Evolutionary conservation across 129 eudicot species (phyloP).

Genomic region (Flaveria linearis): DNA sequence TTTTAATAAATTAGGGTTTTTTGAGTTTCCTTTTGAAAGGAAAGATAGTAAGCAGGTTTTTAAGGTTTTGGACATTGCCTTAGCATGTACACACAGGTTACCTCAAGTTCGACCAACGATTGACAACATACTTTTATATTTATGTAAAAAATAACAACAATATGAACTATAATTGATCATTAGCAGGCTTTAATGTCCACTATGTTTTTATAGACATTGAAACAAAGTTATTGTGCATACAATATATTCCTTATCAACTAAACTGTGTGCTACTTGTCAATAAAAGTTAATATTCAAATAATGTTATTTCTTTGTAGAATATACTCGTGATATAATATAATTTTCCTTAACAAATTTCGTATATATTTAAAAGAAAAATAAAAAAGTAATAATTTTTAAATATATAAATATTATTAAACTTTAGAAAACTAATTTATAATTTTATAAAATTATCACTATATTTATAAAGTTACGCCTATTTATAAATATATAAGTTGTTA

Average conservation of each 20-base stretch:
- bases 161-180: background rate
- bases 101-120: constrained; percentile 44
- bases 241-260: no score
- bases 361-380: no score
- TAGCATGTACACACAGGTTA: constrained; percentile 39
- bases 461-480: no score
- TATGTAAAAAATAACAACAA: background rate
- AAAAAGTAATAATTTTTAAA: no score
- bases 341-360: no score
- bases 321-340: background rate
- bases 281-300: no score
- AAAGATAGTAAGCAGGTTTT: constrained; percentile 30
- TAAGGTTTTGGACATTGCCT: constrained; percentile 47
- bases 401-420: no score
- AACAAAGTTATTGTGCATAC: background rate
- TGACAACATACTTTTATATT: constrained; percentile 32
- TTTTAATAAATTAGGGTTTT: constrained; percentile 12
- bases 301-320: background rate
- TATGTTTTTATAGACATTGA: background rate
- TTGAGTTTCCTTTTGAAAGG: constrained; percentile 34
- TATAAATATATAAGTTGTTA: no score
- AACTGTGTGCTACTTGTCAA: background rate
- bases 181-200: background rate
- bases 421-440: no score
- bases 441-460: no score